Evolutionary conservation across 2,329 filamentous ascomycete species (phyloP), one percentile per base, ranked within the genome.

Genomic region (Golovinomyces cichoracearum): DNA sequence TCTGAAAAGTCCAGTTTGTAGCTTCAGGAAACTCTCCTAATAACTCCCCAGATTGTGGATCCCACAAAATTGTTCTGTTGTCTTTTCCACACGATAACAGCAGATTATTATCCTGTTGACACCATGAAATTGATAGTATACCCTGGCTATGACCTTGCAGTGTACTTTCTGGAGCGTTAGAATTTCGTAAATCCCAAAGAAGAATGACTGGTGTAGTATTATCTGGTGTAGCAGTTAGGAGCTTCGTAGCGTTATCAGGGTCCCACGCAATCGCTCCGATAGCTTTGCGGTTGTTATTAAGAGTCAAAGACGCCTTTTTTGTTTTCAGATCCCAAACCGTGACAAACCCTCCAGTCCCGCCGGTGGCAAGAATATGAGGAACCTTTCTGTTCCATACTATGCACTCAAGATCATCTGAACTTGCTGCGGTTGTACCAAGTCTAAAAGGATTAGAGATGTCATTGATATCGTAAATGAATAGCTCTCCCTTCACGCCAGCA

Each of bases 1-100:
- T 93, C 61, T 88, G 78, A 68, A 98, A 98, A 5, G 86, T 93
- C 88, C 90, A 98, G 64, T 95, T 98, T n/a, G 88, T 94, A 48
- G 93, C 86, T 58, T 94, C 84, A 4, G 88, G 86, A 60, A 95
- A 88, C 64, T 95, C 88, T 54, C 92, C 90, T 53, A 85, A 80
- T 12, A 74, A 71, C 60, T 90, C 76, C 48, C 88, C 88, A 2
- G 81, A 93, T 59, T 90, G 82, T 1, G 90, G 84, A 63, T 95
- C 95, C 90, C 92, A 98, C 52, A 90, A 78, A 52, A 98, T 73
- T 1, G 86, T 94, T 57, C 83, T 76, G 61, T 95, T 95, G 64
- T 98, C 90, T 65, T 95, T 95, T 56, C 90, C 92, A 55, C 81
- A 92, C 2, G 90, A 98, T 21, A 98, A 71, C 46, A 98, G 67